Conservation (phyloP, 1,284 basidiomycete species). For the Microbotryum silenes-acaulis region DNA sequence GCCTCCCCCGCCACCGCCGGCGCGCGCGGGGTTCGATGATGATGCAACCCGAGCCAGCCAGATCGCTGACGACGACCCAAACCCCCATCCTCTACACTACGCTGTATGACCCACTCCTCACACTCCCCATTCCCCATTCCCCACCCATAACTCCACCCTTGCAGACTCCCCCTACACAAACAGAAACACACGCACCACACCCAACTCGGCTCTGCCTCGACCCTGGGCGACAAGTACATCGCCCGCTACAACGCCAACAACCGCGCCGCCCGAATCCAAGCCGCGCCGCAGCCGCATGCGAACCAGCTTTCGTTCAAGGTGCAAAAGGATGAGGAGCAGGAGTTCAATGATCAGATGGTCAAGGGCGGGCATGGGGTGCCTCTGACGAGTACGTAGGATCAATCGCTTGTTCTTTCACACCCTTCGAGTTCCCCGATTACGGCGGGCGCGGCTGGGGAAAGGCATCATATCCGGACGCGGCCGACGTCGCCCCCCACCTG, state of each 20-base stretch:
- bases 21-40: no score
- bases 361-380: constrained; percentile 83
- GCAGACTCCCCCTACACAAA: constrained; percentile 31
- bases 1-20: no score
- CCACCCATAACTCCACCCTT: no score
- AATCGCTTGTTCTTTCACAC: no score
- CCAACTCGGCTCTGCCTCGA: constrained; percentile 46
- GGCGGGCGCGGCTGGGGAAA: no score
- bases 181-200: constrained; percentile 10
- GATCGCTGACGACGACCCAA: background rate
- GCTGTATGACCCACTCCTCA: background rate
- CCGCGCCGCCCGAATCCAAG: constrained; percentile 47
- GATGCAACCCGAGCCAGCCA: no score
- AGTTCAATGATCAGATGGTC: constrained; percentile 45
- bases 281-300: constrained; percentile 35
- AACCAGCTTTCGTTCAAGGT: constrained; percentile 38
- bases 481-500: no score
- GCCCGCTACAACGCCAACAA: constrained; percentile 51
- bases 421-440: no score
- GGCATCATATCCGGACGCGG: no score
- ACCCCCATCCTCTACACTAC: background rate
- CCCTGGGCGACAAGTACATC: constrained; percentile 82
- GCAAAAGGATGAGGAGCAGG: constrained; percentile 45
- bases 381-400: constrained; percentile 63
- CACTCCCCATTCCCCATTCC: background rate